Base-by-base conservation (phyloP, 148 eudicot genomes). In the Persicaria tinctoria region DNA sequence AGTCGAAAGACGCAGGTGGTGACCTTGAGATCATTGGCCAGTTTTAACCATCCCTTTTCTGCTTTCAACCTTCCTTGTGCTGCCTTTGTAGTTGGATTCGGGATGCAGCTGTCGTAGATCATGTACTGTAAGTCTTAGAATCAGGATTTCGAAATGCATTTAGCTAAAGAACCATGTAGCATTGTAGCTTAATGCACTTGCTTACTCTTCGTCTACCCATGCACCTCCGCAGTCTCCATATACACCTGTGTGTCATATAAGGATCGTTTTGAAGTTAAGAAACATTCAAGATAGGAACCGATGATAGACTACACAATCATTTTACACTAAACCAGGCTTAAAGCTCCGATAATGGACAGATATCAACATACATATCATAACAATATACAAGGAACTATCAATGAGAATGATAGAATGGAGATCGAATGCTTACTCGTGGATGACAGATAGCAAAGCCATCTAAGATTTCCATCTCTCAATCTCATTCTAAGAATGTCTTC, bases 121-220 rank as follows among this genome's bases (percentile, higher is more conserved):
- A 60, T 50, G 64, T 70, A 73, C 71, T 55, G 38, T 76, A 27
- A 54, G 4, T 46, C 64, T 49, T 57, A 57, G 12, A 51, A 74
- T 74, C 41, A 11, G 48, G 8, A 44, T 41, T 66, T 69, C 62
- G 5, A 38, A 47, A 70, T 60, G 74, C 57, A 75, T 70, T 76
- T 13, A 41, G 12, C 51, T 55, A 55, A 27, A 46, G 50, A 6
- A 55, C 16, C 5, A 41, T 54, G 49, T 16, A 55, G 73, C 6
- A 5, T 46, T 54, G 49, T 16, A 55, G 73, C 6, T 13, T 44
- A 70, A 55, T 54, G 59, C 57, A 81, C 83, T 84, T 85, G 82
- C 93, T 88, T 88, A 91, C 98, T 88, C 87, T 78, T 93, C 98
- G 74, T 93, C 88, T 60, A 93, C 89, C 98, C 95, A 93, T 20